These are phyloP conservation scores for Trapa incisa DNA, from an alignment of 345 rosid species.

Conservation along the genomic window DNA sequence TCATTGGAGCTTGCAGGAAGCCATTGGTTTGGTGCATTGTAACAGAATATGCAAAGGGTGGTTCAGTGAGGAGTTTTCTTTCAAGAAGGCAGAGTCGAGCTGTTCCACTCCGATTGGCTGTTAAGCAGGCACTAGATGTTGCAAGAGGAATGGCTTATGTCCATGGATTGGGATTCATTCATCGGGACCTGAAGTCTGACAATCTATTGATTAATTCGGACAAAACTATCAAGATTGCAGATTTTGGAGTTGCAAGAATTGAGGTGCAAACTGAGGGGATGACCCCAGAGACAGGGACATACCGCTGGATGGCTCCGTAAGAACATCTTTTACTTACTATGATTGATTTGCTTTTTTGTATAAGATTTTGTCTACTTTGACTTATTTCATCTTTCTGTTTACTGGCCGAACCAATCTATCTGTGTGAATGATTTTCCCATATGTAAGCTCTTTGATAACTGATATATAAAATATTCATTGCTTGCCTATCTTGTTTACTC, in stretches of 20 bases:
- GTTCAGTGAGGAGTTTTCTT: conserved; percentile 29
- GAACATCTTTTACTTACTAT: conserved; percentile 2
- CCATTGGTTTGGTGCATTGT: conserved; percentile 40
- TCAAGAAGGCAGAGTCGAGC: conserved; percentile 21
- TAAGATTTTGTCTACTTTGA: neutral
- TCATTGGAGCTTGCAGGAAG: conserved; percentile 30
- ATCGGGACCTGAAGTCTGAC: conserved; percentile 34
- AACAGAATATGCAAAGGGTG: conserved; percentile 36
- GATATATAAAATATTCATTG: neutral
- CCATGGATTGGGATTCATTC: conserved; percentile 27
- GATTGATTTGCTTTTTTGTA: neutral
- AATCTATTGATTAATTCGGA: conserved; percentile 18
- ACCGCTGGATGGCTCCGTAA: conserved; percentile 50
- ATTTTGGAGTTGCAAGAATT: conserved; percentile 16
- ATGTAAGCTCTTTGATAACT: neutral
- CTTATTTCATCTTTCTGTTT: neutral
- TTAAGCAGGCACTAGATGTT: conserved; percentile 23
- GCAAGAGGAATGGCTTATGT: conserved; percentile 25
- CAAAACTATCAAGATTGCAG: conserved; percentile 13
- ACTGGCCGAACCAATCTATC: neutral
- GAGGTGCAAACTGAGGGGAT: conserved; percentile 39
- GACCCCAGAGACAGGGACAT: conserved; percentile 40
- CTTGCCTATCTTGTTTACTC: neutral
- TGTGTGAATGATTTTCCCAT: neutral
- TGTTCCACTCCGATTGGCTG: conserved; percentile 28